Conservation (phyloP, 2,329 filamentous ascomycete species). For the Phialophora expanda region DNA sequence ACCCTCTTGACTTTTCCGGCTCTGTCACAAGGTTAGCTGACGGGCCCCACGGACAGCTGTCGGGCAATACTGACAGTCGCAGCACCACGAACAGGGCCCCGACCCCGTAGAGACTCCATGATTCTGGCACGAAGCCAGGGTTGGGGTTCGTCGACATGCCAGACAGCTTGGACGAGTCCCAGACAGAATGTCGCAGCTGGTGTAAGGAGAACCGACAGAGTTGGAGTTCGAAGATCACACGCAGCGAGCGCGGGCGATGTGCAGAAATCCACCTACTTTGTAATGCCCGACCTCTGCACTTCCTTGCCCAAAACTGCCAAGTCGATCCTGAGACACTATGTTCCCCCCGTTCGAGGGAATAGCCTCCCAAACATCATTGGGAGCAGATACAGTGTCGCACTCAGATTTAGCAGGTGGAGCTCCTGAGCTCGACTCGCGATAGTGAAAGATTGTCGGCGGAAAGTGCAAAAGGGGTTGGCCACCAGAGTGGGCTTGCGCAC, state of each 20-base stretch:
- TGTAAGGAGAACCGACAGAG: background rate
- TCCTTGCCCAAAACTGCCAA: constrained; percentile 3
- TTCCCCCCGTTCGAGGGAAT: background rate
- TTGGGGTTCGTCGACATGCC: constrained; percentile 26
- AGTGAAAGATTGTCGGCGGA: constrained; percentile 1
- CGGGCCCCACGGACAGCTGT: background rate
- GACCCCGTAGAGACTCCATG: constrained; percentile 50
- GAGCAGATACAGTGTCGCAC: constrained; percentile 6
- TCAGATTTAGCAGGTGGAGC: constrained; percentile 9
- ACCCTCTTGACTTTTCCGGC: constrained; percentile 49
- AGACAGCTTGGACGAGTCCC: background rate
- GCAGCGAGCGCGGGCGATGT: background rate
- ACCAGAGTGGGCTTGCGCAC: background rate
- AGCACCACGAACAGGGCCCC: constrained; percentile 47
- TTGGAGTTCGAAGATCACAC: background rate
- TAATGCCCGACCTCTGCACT: background rate
- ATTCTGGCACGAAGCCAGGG: constrained; percentile 35
- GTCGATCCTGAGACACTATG: constrained; percentile 1
- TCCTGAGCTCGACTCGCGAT: background rate
- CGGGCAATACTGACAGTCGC: constrained; percentile 46
- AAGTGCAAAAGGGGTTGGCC: constrained; percentile 17
- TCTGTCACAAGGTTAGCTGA: constrained; percentile 41
- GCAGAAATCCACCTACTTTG: background rate
- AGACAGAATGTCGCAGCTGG: background rate
- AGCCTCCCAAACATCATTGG: background rate